Evolutionary conservation across 1,284 basidiomycete genomes (phyloP).

Genomic region (Tylopilus sp.): DNA sequence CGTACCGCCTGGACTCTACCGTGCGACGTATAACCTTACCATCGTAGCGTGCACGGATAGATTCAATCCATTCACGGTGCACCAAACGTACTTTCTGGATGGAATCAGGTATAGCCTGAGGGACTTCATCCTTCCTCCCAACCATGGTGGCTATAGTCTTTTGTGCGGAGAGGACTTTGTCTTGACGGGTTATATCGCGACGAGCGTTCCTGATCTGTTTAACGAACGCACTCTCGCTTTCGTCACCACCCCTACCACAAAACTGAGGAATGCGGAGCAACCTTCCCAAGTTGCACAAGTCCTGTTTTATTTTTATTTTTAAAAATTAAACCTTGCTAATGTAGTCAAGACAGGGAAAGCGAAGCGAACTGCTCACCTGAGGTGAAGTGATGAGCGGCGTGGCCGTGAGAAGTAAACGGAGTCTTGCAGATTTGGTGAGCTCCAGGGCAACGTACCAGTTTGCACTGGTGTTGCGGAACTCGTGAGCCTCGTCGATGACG

Average conservation of each 20-base stretch:
- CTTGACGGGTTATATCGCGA: slow-evolving; percentile 12
- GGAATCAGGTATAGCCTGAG: slow-evolving; percentile 2
- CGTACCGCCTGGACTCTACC: slow-evolving; percentile 17
- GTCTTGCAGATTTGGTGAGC: slow-evolving; percentile 4
- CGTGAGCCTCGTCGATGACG: no score
- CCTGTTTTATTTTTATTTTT: neutral
- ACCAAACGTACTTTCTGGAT: slow-evolving; percentile 10
- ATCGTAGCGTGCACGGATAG: slow-evolving; percentile 4
- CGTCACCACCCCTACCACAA: slow-evolving; percentile 5
- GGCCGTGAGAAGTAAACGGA: slow-evolving; percentile 7
- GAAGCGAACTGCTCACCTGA: no score
- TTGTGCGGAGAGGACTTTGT: slow-evolving; percentile 19
- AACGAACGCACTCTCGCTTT: slow-evolving; percentile 1
- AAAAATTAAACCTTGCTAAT: no score
- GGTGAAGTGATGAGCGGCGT: slow-evolving; percentile 11
- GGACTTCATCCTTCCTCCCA: neutral
- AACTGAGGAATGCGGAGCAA: slow-evolving; percentile 16
- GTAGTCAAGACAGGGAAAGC: no score
- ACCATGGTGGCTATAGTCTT: slow-evolving; percentile 9
- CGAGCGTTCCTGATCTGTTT: slow-evolving; percentile 14
- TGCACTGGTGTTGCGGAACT: slow-evolving; percentile 13
- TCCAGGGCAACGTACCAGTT: slow-evolving; percentile 9
- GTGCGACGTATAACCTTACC: slow-evolving; percentile 13
- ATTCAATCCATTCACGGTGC: slow-evolving; percentile 14
- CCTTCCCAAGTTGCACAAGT: slow-evolving; percentile 19